Base-by-base conservation (phyloP, 2,329 filamentous ascomycete species). In the Alternaria conjuncta region DNA sequence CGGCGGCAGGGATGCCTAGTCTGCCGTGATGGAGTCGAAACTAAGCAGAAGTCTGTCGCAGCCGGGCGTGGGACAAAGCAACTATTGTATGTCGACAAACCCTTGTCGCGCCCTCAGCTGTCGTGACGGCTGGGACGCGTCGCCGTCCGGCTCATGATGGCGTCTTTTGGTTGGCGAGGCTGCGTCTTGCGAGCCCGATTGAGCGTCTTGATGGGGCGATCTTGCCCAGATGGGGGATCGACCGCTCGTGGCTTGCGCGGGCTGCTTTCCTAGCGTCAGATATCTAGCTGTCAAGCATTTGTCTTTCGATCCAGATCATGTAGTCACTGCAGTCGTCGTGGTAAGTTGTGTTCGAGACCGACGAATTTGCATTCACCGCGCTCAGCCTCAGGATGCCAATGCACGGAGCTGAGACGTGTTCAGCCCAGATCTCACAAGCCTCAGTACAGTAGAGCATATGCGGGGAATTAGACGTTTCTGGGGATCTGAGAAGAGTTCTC, bases 81-180 rank as follows among this genome's bases (percentile, higher is more conserved):
- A 47, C 44, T 50, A 53, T 53, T 53, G 49, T 53, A 50, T 63
- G 57, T 55, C 50, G 12, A 25, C 20, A 55, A 25, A 32, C 45
- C 50, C 60, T 45, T 50, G 60, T 55, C 26, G 56, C 50, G 25
- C 20, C 67, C 69, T 72, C 71, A 74, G 71, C 71, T 74, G 63
- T 65, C 62, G 55, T 67, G 66, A 62, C 63, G 61, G 64, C 61
- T 50, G 58, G 47, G 61, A 49, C 46, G 63, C 61, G 55, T 56
- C 50, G 60, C 51, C 62, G 55, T 59, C 50, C 63, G 60, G 65
- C 65, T 65, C 65, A 64, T 46, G 56, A 61, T 75, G 74, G 76
- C 70, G 75, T 63, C 50, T 67, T 49, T 20, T 66, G 60, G 63
- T 59, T 68, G 62, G 67, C 63, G 75, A 73, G 73, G 75, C 74